These are phyloP conservation scores for Podila minutissima DNA, from an alignment of 192 early-diverging fungal species.

Conservation along the genomic window DNA sequence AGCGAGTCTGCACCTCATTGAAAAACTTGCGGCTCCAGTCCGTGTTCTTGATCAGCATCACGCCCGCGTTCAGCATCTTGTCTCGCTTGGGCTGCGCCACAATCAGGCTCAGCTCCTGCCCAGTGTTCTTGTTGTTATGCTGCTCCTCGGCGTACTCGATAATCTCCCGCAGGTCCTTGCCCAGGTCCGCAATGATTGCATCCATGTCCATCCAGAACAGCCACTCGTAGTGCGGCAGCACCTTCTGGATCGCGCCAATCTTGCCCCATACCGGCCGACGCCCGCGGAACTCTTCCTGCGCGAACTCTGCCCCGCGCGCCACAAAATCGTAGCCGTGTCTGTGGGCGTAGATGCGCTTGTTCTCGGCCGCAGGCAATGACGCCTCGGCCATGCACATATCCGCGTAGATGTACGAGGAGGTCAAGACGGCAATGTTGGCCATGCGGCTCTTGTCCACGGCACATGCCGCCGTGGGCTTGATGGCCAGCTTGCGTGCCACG, in stretches of 20 bases:
- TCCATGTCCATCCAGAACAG: constrained; percentile 73
- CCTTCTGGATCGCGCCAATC: constrained; percentile 63
- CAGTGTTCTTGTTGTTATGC: constrained; percentile 33
- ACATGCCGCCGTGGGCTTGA: constrained; percentile 37
- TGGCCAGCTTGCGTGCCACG: constrained; percentile 36
- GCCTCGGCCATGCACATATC: constrained; percentile 65
- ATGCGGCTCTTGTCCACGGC: constrained; percentile 9
- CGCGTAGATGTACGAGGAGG: constrained; percentile 63
- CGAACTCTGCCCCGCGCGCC: constrained; percentile 62
- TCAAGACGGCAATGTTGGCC: constrained; percentile 55
- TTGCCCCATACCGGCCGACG: constrained; percentile 69
- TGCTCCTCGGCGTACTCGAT: constrained; percentile 47
- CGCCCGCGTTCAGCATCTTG: constrained; percentile 67
- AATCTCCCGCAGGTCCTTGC: constrained; percentile 32
- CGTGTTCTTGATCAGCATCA: constrained; percentile 67
- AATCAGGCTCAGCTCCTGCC: constrained; percentile 53
- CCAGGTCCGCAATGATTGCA: constrained; percentile 58
- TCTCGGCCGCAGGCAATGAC: constrained; percentile 51
- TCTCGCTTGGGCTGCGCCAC: constrained; percentile 57
- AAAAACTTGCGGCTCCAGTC: constrained; percentile 58
- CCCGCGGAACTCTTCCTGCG: constrained; percentile 55
- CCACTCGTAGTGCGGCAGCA: constrained; percentile 68
- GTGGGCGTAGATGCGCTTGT: constrained; percentile 62
- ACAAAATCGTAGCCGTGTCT: constrained; percentile 65
- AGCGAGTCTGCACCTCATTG: constrained; percentile 53